Evolutionary conservation across 176 grass and related monocot species (phyloP).

Genomic region (Carex littledalei): DNA sequence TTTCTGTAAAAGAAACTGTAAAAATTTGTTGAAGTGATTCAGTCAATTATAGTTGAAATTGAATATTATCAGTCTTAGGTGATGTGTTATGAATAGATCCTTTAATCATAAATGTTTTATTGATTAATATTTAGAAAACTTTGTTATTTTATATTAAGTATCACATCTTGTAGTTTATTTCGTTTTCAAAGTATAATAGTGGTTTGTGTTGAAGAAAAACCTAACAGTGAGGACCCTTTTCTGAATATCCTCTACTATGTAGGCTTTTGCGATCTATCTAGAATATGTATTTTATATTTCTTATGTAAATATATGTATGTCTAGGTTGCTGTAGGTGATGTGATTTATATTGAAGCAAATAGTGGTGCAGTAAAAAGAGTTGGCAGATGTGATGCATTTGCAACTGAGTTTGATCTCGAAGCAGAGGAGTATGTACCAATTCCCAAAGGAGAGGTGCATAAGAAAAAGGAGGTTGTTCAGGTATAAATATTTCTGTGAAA

Average conservation of each 20-base stretch:
- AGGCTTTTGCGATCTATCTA: neutral
- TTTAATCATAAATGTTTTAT: neutral
- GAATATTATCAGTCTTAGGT: neutral
- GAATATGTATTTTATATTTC: neutral
- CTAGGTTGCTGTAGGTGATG: conserved; percentile 88
- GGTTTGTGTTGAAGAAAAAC: neutral
- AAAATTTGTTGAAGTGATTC: neutral
- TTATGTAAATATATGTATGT: conserved; percentile 10
- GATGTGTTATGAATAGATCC: neutral
- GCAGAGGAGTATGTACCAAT: conserved; percentile 98
- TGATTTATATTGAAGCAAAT: conserved; percentile 98
- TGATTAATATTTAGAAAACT: neutral
- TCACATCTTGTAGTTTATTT: neutral
- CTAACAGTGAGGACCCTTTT: neutral
- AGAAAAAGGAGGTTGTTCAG: conserved; percentile 98
- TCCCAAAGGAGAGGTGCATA: conserved; percentile 95
- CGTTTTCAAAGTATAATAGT: neutral
- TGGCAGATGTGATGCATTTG: conserved; percentile 98
- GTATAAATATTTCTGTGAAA: conserved; percentile 25
- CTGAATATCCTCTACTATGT: neutral
- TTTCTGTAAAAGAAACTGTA: neutral
- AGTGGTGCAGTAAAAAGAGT: conserved; percentile 99
- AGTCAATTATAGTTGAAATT: neutral
- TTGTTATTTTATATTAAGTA: neutral
- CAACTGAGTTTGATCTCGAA: conserved; percentile 97